A percentile compares a stretch with the other conserved stretches of the same genome.
These are phyloP conservation scores for Gossypium bickii DNA, from an alignment of 345 rosid genomes.

Conservation along the genomic window DNA sequence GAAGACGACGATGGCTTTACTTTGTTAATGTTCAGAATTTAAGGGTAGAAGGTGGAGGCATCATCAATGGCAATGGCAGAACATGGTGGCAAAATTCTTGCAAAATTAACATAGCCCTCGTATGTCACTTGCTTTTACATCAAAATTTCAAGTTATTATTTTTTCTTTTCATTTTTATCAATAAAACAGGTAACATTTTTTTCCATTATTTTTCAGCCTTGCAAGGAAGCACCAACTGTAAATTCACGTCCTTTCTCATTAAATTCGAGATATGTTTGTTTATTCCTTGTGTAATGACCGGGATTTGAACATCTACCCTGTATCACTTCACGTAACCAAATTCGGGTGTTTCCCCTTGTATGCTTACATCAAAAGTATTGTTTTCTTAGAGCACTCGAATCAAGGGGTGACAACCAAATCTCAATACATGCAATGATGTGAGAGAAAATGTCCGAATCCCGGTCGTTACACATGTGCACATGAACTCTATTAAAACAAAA, in stretches of 20 bases:
- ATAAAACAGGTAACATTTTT: constrained; percentile 4
- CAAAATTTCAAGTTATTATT: background rate
- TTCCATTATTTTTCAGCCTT: constrained; percentile 47
- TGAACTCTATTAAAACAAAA: background rate
- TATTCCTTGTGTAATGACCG: background rate
- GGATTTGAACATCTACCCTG: background rate
- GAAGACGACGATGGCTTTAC: constrained; percentile 49
- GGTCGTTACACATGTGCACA: background rate
- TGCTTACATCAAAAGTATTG: background rate
- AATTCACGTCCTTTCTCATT: constrained; percentile 19
- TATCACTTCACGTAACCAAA: background rate
- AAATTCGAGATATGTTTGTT: background rate
- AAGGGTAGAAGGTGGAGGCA: constrained; percentile 74
- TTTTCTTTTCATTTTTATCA: background rate
- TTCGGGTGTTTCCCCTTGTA: background rate
- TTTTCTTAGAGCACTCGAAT: background rate
- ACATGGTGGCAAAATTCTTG: constrained; percentile 87
- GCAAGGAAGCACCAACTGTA: constrained; percentile 81
- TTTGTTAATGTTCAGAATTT: constrained; percentile 53
- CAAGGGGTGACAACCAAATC: background rate
- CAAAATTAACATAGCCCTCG: constrained; percentile 65
- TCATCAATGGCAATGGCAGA: constrained; percentile 74
- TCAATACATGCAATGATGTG: background rate
- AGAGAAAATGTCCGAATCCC: background rate
- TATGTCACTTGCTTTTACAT: constrained; percentile 18